Evolutionary conservation across 495 filamentous ascomycete genomes (phyloP).

Genomic region (Pseudomonodictys pantanalensis): DNA sequence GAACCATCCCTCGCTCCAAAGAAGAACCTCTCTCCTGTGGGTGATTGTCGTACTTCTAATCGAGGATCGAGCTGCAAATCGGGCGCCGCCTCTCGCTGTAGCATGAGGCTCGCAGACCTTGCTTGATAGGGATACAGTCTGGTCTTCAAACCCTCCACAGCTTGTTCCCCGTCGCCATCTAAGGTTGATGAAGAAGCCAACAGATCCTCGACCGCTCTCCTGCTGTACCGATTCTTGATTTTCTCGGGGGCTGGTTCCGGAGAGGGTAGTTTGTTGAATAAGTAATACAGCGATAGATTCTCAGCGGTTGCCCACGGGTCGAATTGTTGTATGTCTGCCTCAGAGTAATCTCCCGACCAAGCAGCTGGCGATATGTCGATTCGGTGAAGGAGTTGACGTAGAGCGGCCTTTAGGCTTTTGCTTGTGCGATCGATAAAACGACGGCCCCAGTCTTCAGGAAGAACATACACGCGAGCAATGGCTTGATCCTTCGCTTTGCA

Average conservation of each 20-base stretch:
- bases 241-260: slow-evolving; percentile 57
- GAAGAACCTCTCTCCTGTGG: slow-evolving; percentile 64
- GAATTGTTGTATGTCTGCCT: slow-evolving; percentile 19
- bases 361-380: slow-evolving; percentile 27
- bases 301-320: slow-evolving; percentile 43
- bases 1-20: slow-evolving; percentile 64
- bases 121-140: slow-evolving; percentile 75
- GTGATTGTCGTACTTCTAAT: slow-evolving; percentile 55
- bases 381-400: slow-evolving; percentile 18
- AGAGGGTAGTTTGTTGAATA: slow-evolving; percentile 82
- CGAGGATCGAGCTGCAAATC: slow-evolving; percentile 69
- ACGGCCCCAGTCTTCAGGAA: slow-evolving; percentile 26
- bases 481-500: background rate
- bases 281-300: slow-evolving; percentile 67
- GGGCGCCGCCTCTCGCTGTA: slow-evolving; percentile 73
- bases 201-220: slow-evolving; percentile 61
- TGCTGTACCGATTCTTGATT: slow-evolving; percentile 56
- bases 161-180: background rate
- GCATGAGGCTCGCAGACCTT: slow-evolving; percentile 78
- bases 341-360: slow-evolving; percentile 20
- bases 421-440: slow-evolving; percentile 18
- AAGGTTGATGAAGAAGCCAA: slow-evolving; percentile 49
- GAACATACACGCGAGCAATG: slow-evolving; percentile 25
- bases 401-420: slow-evolving; percentile 17
- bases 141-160: slow-evolving; percentile 57